A percentile compares a stretch with the other conserved stretches of the same genome.
Conservation (phyloP, 257 asterid genomes). For the Salvia miltiorrhiza region DNA sequence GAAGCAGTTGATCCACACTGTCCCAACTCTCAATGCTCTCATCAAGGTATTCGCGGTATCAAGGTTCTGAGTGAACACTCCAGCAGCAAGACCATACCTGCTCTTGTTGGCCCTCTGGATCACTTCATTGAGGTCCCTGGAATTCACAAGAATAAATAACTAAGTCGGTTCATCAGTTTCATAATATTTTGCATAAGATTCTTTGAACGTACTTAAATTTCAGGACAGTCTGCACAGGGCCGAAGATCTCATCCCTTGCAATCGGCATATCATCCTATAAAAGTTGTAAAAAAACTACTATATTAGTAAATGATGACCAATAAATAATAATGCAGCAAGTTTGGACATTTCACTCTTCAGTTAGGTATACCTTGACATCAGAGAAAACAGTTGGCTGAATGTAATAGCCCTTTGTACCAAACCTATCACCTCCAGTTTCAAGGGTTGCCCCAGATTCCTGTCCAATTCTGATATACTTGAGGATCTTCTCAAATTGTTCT, state of each 20-base stretch:
- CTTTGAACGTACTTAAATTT: conserved; percentile 58
- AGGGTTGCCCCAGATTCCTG: conserved; percentile 79
- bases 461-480: conserved; percentile 61
- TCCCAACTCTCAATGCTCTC: conserved; percentile 83
- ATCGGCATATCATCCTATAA: conserved; percentile 81
- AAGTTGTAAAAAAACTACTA: neutral
- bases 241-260: conserved; percentile 90
- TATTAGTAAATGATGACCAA: conserved; percentile 6
- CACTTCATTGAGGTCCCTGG: conserved; percentile 73
- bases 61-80: conserved; percentile 77
- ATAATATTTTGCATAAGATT: neutral
- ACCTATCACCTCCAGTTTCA: conserved; percentile 74
- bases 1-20: conserved; percentile 82
- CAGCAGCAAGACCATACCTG: conserved; percentile 83
- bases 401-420: conserved; percentile 69
- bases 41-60: conserved; percentile 82
- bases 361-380: conserved; percentile 59
- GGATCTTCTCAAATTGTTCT: conserved; percentile 71
- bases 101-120: conserved; percentile 62
- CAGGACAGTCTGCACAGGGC: conserved; percentile 85
- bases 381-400: conserved; percentile 93
- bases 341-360: neutral
- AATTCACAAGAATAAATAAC: neutral
- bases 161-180: neutral
- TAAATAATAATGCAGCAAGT: neutral